These are phyloP conservation scores for Fusarium anthophilum DNA, from an alignment of 2,329 filamentous ascomycete species.

Conservation along the genomic window DNA sequence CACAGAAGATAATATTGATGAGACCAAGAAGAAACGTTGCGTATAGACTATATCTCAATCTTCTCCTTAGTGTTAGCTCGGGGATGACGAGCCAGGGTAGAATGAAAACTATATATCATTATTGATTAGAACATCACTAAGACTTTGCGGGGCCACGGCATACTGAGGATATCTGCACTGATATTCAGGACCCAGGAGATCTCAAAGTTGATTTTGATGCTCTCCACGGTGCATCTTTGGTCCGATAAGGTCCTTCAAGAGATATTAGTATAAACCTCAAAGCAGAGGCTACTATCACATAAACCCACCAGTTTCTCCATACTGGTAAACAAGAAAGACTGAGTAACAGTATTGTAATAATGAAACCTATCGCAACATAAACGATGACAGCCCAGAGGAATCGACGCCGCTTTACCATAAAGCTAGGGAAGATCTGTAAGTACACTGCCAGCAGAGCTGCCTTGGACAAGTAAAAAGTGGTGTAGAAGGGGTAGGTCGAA, in stretches of 20 bases:
- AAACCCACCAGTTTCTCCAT: conserved; percentile 7
- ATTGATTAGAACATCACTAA: not conserved
- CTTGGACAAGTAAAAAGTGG: conserved; percentile 9
- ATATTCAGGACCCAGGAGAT: conserved; percentile 14
- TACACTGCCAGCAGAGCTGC: conserved; percentile 16
- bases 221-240: not conserved
- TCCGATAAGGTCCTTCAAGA: not conserved
- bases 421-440: conserved; percentile 9
- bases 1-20: conserved; percentile 10
- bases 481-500: not conserved
- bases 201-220: not conserved
- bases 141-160: rapidly evolving
- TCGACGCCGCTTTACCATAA: conserved; percentile 18
- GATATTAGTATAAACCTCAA: not conserved
- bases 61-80: not conserved
- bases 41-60: conserved; percentile 10
- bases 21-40: conserved; percentile 17
- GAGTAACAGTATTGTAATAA: not conserved
- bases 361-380: not conserved
- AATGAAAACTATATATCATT: not conserved
- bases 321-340: not conserved
- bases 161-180: conserved; percentile 12
- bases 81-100: conserved; percentile 25
- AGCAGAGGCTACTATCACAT: rapidly evolving
- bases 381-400: conserved; percentile 16